Percentiles rank a stretch among this genome's conserved stretches.
Conservation (phyloP, 176 grass and related monocot species). For the Saccharum spontaneum region DNA sequence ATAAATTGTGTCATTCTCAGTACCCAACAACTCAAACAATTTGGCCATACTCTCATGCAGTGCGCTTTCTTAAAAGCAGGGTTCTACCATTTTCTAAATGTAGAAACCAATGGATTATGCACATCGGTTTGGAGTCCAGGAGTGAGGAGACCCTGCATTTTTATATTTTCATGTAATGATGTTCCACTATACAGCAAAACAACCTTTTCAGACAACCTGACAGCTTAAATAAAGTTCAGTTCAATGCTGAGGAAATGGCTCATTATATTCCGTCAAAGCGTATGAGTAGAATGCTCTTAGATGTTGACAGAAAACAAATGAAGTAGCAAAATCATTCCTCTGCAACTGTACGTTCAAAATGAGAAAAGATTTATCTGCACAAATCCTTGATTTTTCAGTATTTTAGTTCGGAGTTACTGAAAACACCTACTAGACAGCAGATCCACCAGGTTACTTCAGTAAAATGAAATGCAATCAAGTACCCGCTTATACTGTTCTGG, state of each 20-base stretch:
- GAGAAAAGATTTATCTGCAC: neutral
- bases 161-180: neutral
- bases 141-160: neutral
- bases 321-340: conserved; percentile 19
- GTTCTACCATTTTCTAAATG: neutral
- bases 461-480: neutral
- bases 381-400: neutral
- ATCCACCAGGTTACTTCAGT: neutral
- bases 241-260: conserved; percentile 25
- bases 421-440: neutral
- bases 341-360: neutral
- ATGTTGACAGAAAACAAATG: conserved; percentile 6
- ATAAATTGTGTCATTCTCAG: too few relatives aligned
- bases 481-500: neutral
- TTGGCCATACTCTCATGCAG: neutral
- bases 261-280: neutral
- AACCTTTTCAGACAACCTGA: neutral
- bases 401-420: neutral
- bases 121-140: neutral
- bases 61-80: neutral
- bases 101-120: neutral
- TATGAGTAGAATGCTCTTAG: neutral
- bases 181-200: conserved; percentile 8
- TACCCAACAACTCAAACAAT: too few relatives aligned
- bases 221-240: conserved; percentile 9